Percentiles rank a stretch among this genome's conserved stretches.
phyloP scores from a whole-genome alignment of 768 basidiomycete species.

The Hygrophoropsis aurantiaca region DNA sequence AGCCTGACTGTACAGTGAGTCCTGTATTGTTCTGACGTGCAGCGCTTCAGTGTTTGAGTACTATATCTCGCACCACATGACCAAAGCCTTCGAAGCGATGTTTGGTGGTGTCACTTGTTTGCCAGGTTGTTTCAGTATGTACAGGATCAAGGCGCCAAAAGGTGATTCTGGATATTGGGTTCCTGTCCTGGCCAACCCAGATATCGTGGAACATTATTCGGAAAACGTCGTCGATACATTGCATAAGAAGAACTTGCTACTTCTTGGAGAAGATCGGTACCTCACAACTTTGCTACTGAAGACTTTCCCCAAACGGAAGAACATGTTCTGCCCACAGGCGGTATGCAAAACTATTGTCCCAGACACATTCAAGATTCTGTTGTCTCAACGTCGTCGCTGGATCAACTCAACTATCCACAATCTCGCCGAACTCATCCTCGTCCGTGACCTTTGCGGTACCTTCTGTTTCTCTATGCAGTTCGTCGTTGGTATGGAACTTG shows the following conservation, averaged over 20 bases:
- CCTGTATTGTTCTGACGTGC: constrained; percentile 4
- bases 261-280: constrained; percentile 99
- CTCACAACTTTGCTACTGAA: constrained; percentile 96
- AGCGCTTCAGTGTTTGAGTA: constrained; percentile 87
- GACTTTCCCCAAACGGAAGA: constrained; percentile 99
- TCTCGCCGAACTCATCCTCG: constrained; percentile 89
- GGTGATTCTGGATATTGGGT: constrained; percentile 97
- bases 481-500: constrained; percentile 96
- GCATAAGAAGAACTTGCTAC: constrained; percentile 97
- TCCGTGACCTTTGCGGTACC: constrained; percentile 97
- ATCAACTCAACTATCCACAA: constrained; percentile 99
- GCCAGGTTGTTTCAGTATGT: constrained; percentile 99
- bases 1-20: constrained; percentile 25
- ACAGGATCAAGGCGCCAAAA: constrained; percentile 99
- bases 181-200: constrained; percentile 96
- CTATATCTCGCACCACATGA: constrained; percentile 98
- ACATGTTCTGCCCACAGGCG: constrained; percentile 97
- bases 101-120: constrained; percentile 99
- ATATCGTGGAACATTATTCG: constrained; percentile 98
- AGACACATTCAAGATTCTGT: constrained; percentile 89
- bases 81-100: constrained; percentile 99
- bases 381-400: constrained; percentile 98
- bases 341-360: constrained; percentile 99
- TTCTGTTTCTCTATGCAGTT: constrained; percentile 99
- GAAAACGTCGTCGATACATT: constrained; percentile 99